These are phyloP conservation scores for Puccinia horiana DNA, from an alignment of 1,284 basidiomycete species.

Conservation along the genomic window DNA sequence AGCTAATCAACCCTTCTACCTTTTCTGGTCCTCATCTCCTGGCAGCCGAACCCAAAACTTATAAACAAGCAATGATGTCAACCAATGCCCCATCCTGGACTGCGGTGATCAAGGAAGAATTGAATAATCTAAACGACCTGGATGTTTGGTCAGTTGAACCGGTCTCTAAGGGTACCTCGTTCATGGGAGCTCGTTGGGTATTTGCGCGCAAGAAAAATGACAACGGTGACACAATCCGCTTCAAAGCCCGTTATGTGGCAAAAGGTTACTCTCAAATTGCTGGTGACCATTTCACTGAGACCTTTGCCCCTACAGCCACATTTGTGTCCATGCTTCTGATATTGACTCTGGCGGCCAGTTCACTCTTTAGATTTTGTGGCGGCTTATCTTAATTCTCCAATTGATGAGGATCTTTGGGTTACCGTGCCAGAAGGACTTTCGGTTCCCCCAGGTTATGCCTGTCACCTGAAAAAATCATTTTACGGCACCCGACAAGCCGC, in stretches of 20 bases:
- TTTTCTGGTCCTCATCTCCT: no score
- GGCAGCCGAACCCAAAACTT: no score
- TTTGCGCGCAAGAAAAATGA: background rate
- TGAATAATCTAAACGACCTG: no score
- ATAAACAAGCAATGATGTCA: no score
- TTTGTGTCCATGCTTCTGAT: slow-evolving; percentile 23
- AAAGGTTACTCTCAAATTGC: background rate
- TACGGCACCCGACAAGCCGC: slow-evolving; percentile 17
- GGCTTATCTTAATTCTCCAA: slow-evolving; percentile 32
- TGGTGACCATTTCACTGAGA: background rate
- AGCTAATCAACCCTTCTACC: no score
- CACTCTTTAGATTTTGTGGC: slow-evolving; percentile 34
- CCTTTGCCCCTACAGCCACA: slow-evolving; percentile 35
- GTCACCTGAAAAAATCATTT: background rate
- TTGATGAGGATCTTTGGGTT: slow-evolving; percentile 20
- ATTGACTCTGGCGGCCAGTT: background rate
- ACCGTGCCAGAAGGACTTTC: background rate
- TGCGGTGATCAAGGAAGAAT: no score
- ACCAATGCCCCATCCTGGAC: no score
- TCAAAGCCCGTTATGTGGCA: slow-evolving; percentile 4
- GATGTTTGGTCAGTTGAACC: background rate
- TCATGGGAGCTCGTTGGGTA: background rate
- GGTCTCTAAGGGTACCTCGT: background rate
- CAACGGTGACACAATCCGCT: background rate
- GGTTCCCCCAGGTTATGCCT: background rate